These are phyloP conservation scores for Madurella fahalii DNA, from an alignment of 2,329 filamentous ascomycete genomes.

Conservation along the genomic window DNA sequence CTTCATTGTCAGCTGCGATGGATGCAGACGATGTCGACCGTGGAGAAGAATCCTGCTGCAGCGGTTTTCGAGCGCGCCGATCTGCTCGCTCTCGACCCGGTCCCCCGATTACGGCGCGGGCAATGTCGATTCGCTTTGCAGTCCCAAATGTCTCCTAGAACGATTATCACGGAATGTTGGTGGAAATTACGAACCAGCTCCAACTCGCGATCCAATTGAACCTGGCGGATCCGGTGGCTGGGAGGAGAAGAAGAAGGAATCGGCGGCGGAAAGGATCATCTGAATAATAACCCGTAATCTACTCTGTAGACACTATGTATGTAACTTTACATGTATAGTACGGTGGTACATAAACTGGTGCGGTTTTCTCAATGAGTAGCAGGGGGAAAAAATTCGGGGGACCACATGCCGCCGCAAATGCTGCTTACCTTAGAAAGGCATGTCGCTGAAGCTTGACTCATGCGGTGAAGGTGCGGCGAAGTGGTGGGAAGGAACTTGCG, in stretches of 20 bases:
- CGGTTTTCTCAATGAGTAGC: not conserved
- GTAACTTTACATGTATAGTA: no score
- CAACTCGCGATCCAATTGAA: no score
- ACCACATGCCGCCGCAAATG: not conserved
- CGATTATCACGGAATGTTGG: no score
- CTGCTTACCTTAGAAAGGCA: not conserved
- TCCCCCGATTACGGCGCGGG: not conserved
- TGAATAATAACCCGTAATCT: no score
- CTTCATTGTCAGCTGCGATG: conserved; percentile 22
- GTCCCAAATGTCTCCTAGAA: no score
- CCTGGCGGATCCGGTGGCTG: no score
- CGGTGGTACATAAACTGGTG: not conserved
- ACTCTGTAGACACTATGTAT: no score
- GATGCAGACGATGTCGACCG: not conserved
- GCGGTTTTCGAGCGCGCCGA: not conserved
- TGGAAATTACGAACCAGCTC: no score
- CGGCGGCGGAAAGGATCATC: no score
- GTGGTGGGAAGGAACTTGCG: not conserved
- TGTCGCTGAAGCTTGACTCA: conserved; percentile 16
- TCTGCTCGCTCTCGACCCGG: not conserved
- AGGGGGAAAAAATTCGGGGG: not conserved
- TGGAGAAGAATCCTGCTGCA: no score
- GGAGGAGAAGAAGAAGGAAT: no score
- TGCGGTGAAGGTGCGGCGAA: conserved; percentile 12
- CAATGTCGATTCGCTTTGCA: no score